Conservation (phyloP, 805 yeast genomes). For the Candida boleticola region DNA sequence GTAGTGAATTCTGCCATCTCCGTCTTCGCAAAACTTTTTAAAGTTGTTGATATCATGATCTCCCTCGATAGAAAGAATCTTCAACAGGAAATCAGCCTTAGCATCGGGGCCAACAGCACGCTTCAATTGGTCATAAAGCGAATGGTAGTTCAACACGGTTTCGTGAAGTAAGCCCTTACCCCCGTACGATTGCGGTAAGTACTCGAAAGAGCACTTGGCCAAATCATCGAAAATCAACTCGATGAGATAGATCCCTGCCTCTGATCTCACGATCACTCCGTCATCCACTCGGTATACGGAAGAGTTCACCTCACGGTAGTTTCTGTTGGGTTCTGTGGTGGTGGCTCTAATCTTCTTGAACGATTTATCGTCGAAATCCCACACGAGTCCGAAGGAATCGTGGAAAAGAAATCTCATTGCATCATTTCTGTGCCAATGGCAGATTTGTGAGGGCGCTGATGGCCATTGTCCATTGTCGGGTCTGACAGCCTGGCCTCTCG, state of each 20-base stretch:
- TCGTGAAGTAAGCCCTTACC: conserved; percentile 63
- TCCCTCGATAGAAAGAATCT: conserved; percentile 59
- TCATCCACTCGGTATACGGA: conserved; percentile 24
- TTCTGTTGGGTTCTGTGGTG: conserved; percentile 15
- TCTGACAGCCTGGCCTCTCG: conserved; percentile 39
- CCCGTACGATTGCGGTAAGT: conserved; percentile 50
- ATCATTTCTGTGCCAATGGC: conserved; percentile 87
- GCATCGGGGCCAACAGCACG: conserved; percentile 21
- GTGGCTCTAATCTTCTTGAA: conserved; percentile 40
- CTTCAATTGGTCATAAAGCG: conserved; percentile 30
- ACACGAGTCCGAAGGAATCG: conserved; percentile 72
- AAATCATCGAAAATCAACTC: conserved; percentile 63
- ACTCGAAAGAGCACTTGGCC: conserved; percentile 61
- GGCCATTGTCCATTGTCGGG: conserved; percentile 43
- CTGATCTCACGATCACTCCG: conserved; percentile 42
- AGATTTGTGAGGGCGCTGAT: conserved; percentile 47
- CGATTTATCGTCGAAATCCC: conserved; percentile 48
- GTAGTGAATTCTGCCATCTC: conserved; percentile 18
- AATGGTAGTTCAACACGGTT: conserved; percentile 46
- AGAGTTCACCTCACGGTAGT: conserved; percentile 12
- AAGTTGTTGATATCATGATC: conserved; percentile 58
- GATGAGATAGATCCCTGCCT: conserved; percentile 69
- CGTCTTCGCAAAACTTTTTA: conserved; percentile 20
- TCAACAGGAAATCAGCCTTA: conserved; percentile 43
- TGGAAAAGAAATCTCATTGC: conserved; percentile 75